A percentile compares a stretch with the other conserved stretches of the same genome.
Conservation (phyloP, 345 rosid species). For the Brassica cretica region DNA sequence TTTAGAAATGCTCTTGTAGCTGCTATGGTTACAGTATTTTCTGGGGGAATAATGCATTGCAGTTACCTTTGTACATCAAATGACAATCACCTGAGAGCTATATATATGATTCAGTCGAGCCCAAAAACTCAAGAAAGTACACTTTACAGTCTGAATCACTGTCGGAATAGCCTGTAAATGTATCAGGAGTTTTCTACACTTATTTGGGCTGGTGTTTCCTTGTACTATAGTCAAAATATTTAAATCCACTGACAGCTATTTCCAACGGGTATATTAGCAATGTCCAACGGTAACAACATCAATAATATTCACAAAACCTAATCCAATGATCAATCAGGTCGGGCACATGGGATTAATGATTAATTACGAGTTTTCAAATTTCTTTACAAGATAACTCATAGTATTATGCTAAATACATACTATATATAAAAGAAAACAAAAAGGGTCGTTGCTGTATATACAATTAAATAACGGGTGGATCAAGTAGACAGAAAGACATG, state of each 20-base stretch:
- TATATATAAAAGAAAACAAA: background rate
- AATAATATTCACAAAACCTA: background rate
- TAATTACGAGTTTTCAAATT: constrained; percentile 1
- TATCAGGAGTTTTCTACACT: constrained; percentile 6
- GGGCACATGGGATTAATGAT: constrained; percentile 36
- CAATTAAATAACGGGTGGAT: constrained; percentile 7
- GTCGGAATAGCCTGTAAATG: constrained; percentile 32
- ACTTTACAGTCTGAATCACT: constrained; percentile 22
- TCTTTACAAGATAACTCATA: background rate
- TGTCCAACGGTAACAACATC: constrained; percentile 37
- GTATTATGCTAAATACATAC: background rate
- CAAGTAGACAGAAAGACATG: constrained; percentile 40
- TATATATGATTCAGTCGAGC: constrained; percentile 1
- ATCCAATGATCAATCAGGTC: background rate
- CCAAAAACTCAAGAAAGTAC: background rate
- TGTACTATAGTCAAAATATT: constrained; percentile 15
- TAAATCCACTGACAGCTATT: constrained; percentile 37
- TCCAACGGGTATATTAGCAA: constrained; percentile 39
- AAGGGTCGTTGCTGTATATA: background rate
- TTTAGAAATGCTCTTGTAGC: too few relatives aligned
- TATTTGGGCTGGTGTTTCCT: background rate
- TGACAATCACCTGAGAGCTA: constrained; percentile 15
- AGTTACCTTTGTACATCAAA: background rate
- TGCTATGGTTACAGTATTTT: background rate
- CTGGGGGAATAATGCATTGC: background rate